A percentile compares a stretch with the other conserved stretches of the same genome.
These are phyloP conservation scores for Piper betle DNA, from an alignment of 164 flowering plant genomes.

Conservation along the genomic window DNA sequence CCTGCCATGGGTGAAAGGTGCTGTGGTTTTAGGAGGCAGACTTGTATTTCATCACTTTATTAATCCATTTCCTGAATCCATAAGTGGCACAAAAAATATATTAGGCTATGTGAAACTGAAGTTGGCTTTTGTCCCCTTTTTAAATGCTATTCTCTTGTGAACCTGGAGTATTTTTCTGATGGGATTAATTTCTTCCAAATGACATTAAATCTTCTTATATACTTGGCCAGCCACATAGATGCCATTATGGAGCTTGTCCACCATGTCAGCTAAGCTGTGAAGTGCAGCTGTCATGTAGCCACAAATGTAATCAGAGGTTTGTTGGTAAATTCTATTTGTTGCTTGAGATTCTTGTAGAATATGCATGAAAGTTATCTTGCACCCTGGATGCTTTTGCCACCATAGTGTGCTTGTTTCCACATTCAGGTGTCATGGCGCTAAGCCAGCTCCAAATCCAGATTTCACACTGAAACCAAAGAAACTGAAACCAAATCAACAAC, in stretches of 20 bases:
- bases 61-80: no score
- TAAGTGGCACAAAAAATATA: no score
- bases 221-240: slow-evolving; percentile 61
- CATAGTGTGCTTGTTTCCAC: not conserved
- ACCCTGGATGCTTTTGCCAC: not conserved
- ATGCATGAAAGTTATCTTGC: not conserved
- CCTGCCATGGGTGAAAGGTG: no score
- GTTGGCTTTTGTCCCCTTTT: not conserved
- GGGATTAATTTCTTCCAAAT: not conserved
- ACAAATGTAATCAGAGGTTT: slow-evolving; percentile 70
- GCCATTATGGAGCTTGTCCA: slow-evolving; percentile 96
- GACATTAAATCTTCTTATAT: not conserved
- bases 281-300: slow-evolving; percentile 70
- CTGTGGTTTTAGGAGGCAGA: no score
- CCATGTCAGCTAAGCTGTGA: slow-evolving; percentile 62
- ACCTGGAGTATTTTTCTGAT: not conserved
- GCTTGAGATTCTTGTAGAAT: not conserved
- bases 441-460: slow-evolving; percentile 78
- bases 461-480: slow-evolving; percentile 82
- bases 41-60: no score
- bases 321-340: slow-evolving; percentile 1
- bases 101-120: not conserved
- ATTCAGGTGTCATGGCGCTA: slow-evolving; percentile 85
- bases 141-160: not conserved
- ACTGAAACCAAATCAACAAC: slow-evolving; percentile 35